phyloP scores from a whole-genome alignment of 1,284 basidiomycete genomes.

The Cutaneotrichosporon mucoides region DNA sequence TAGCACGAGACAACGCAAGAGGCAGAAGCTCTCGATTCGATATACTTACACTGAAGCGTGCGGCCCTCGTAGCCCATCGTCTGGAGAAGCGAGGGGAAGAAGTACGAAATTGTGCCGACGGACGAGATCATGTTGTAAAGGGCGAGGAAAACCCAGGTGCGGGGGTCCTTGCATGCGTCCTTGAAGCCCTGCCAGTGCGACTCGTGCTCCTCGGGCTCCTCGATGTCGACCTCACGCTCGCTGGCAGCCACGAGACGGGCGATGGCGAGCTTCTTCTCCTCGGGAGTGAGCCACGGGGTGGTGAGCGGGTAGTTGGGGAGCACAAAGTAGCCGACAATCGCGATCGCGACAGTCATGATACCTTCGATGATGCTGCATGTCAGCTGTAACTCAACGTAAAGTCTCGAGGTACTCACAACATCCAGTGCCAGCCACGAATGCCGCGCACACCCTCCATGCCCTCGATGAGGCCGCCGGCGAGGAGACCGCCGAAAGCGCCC shows the following conservation, averaged over 20 bases:
- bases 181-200: constrained; percentile 23
- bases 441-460: constrained; percentile 30
- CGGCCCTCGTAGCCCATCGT: constrained; percentile 31
- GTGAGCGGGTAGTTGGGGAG: constrained; percentile 40
- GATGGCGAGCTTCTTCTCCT: constrained; percentile 19
- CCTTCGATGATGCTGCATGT: constrained; percentile 42
- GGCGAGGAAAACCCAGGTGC: constrained; percentile 26
- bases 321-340: constrained; percentile 39
- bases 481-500: constrained; percentile 43
- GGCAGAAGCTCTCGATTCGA: too few species aligned
- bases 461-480: constrained; percentile 40
- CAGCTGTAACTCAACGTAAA: too few species aligned
- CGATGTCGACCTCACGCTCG: neutral
- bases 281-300: constrained; percentile 31
- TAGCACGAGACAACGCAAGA: too few species aligned
- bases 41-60: constrained; percentile 20
- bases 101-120: constrained; percentile 34
- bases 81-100: constrained; percentile 30
- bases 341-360: constrained; percentile 35
- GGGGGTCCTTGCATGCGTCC: constrained; percentile 28
- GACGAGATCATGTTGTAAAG: constrained; percentile 19
- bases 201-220: constrained; percentile 9
- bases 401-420: constrained; percentile 17
- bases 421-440: constrained; percentile 42
- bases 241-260: constrained; percentile 12